These are phyloP conservation scores for Boletus subparvulus DNA, from an alignment of 768 basidiomycete genomes.

Conservation along the genomic window DNA sequence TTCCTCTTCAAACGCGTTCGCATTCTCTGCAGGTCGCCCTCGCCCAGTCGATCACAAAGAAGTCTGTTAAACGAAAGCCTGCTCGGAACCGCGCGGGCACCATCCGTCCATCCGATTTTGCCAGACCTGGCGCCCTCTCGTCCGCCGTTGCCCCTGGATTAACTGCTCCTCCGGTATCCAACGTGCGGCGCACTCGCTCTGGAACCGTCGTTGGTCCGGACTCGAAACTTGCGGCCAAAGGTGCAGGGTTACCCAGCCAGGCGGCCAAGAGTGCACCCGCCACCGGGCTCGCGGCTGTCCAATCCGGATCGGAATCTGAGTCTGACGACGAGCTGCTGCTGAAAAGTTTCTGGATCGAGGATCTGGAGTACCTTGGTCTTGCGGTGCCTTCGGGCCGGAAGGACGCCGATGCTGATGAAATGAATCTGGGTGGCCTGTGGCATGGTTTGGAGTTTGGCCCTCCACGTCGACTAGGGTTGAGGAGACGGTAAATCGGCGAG, in stretches of 20 bases:
- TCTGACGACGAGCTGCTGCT: conserved; percentile 28
- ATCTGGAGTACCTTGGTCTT: conserved; percentile 22
- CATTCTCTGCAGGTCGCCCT: conserved; percentile 23
- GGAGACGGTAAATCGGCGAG: conserved; percentile 7
- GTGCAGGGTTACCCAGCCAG: neutral
- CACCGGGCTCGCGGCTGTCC: neutral
- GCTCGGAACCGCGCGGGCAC: conserved; percentile 48
- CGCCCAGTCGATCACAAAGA: conserved; percentile 13
- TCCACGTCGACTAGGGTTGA: conserved; percentile 8
- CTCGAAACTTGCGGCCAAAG: conserved; percentile 22
- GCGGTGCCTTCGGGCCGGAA: neutral
- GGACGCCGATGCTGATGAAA: conserved; percentile 23
- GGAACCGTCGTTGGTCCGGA: conserved; percentile 44
- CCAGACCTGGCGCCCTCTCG: conserved; percentile 12
- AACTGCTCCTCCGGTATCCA: conserved; percentile 1
- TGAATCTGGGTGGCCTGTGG: conserved; percentile 25
- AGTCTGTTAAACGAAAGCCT: neutral
- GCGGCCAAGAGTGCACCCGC: neutral
- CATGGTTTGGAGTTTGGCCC: conserved; percentile 3
- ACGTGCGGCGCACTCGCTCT: conserved; percentile 45
- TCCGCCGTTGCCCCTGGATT: neutral
- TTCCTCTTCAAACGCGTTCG: conserved; percentile 12
- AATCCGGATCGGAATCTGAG: conserved; percentile 11
- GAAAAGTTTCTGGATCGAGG: conserved; percentile 22
- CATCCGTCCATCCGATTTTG: conserved; percentile 50